Percentiles rank a stretch among this genome's conserved stretches.
phyloP scores from a whole-genome alignment of 345 rosid genomes.

The Eucalyptus guilfoylei region DNA sequence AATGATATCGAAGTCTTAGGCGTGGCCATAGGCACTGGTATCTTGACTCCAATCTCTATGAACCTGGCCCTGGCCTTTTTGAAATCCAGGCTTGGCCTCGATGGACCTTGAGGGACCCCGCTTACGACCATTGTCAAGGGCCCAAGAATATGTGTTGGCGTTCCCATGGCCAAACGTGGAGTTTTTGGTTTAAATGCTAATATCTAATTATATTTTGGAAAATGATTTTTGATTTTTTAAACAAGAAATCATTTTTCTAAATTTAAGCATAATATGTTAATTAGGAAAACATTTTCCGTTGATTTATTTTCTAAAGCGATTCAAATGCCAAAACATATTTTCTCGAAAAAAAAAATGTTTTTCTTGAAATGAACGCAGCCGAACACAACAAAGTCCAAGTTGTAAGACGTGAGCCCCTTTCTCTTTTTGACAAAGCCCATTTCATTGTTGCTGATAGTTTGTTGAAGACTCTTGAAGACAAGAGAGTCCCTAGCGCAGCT shows the following conservation, averaged over 20 bases:
- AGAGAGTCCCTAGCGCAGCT: neutral
- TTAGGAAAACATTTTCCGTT: no score
- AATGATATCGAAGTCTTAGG: neutral
- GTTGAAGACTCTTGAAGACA: neutral
- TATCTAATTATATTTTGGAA: no score
- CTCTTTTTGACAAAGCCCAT: neutral
- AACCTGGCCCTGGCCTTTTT: neutral
- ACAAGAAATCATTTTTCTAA: no score
- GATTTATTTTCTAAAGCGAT: neutral
- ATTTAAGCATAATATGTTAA: no score
- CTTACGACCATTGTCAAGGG: neutral
- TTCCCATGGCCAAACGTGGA: neutral
- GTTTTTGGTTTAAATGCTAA: neutral
- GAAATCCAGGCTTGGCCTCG: neutral
- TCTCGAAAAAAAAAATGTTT: no score
- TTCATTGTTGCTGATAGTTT: neutral
- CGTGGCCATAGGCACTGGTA: fast-evolving
- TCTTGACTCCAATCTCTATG: neutral
- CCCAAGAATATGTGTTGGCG: neutral
- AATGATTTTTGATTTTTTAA: no score
- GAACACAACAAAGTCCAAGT: neutral
- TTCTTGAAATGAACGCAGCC: neutral
- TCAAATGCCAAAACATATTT: no score
- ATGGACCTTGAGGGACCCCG: neutral
- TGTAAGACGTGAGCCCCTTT: neutral